These are phyloP conservation scores for Suillus placidus DNA, from an alignment of 768 basidiomycete genomes.

Conservation along the genomic window DNA sequence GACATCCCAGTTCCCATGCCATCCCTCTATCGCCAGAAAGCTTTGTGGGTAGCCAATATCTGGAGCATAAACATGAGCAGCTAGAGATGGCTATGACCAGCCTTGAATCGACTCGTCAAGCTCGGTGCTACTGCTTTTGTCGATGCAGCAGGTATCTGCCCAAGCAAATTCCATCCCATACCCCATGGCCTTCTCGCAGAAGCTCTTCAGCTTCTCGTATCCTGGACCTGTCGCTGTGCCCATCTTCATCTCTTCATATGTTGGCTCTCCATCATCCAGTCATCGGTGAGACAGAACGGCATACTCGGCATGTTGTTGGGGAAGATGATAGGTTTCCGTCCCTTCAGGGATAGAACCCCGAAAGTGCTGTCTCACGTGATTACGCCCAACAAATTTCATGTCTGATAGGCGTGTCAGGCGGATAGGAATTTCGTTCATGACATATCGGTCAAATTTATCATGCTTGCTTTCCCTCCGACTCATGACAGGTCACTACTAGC, in stretches of 20 bases:
- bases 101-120: slow-evolving; percentile 10
- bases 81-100: slow-evolving; percentile 1
- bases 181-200: not conserved
- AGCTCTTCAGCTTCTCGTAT: not conserved
- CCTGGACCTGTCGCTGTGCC: not conserved
- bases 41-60: not conserved
- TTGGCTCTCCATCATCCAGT: not conserved
- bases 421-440: slow-evolving; percentile 7
- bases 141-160: slow-evolving; percentile 6
- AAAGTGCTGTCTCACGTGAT: not conserved
- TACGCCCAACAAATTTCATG: not conserved
- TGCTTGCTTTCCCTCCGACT: not conserved
- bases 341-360: not conserved
- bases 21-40: not conserved
- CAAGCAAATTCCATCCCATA: not conserved
- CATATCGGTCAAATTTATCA: not conserved
- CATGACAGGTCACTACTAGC: not conserved
- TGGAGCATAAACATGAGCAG: not conserved
- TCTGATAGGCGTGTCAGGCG: not conserved
- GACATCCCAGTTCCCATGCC: not conserved
- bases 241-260: not conserved
- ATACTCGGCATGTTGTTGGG: not conserved
- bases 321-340: too few relatives aligned
- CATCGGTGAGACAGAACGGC: slow-evolving; percentile 6
- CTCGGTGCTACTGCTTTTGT: slow-evolving; percentile 3